Conservation (phyloP, 495 filamentous ascomycete species). For the Penicillium atrosanguineum region DNA sequence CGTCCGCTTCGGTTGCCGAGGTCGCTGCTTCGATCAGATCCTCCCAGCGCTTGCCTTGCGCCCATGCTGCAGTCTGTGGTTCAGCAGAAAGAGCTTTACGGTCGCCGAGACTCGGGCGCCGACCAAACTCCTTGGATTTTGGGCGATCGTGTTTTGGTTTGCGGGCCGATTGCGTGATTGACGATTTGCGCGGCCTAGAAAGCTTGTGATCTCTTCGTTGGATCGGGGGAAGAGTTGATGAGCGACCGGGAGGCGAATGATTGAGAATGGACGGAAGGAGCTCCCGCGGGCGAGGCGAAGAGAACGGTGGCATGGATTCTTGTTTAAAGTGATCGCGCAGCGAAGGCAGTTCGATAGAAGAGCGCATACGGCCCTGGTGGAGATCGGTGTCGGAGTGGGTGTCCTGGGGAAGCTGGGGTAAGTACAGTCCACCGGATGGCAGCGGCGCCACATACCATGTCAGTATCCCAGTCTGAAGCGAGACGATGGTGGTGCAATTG, state of each 20-base stretch:
- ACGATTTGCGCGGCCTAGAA: constrained; percentile 75
- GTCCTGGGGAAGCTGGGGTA: constrained; percentile 48
- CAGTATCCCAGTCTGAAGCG: constrained; percentile 80
- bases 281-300: constrained; percentile 61
- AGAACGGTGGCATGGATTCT: constrained; percentile 62
- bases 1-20: constrained; percentile 82
- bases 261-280: constrained; percentile 78
- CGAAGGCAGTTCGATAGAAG: constrained; percentile 71
- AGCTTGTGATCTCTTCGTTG: constrained; percentile 60
- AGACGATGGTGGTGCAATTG: constrained; percentile 82
- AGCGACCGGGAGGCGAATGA: constrained; percentile 79
- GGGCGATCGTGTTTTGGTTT: constrained; percentile 73
- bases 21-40: constrained; percentile 90
- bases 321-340: constrained; percentile 71
- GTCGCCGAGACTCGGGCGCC: constrained; percentile 69
- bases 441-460: constrained; percentile 58
- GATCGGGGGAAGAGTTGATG: constrained; percentile 79
- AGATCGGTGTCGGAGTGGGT: constrained; percentile 70
- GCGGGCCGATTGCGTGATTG: constrained; percentile 70
- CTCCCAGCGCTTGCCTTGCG: constrained; percentile 88
- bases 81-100: constrained; percentile 84
- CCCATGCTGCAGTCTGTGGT: constrained; percentile 63
- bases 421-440: not conserved
- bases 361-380: constrained; percentile 53
- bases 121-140: constrained; percentile 64